phyloP scores from a whole-genome alignment of 805 yeast species.

The Candida verbasci region DNA sequence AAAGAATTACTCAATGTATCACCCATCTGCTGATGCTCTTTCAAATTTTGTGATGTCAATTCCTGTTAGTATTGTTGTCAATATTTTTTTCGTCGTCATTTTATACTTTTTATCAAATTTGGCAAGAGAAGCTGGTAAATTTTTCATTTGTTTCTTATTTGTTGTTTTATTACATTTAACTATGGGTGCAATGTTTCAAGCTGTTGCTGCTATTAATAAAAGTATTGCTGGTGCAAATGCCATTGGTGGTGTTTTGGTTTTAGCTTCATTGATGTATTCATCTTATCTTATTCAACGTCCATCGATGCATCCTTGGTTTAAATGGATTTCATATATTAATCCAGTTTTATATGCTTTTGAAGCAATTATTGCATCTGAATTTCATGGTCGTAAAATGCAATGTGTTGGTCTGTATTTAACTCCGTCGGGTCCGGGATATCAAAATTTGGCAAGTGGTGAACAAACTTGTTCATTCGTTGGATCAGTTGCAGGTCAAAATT shows the following conservation, averaged over 20 bases:
- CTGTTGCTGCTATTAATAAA: constrained; percentile 48
- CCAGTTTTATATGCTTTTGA: constrained; percentile 27
- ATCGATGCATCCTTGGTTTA: constrained; percentile 32
- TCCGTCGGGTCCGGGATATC: constrained; percentile 23
- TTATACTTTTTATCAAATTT: constrained; percentile 31
- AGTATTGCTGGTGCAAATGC: constrained; percentile 56
- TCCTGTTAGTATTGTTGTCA: constrained; percentile 19
- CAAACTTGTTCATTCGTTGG: constrained; percentile 18
- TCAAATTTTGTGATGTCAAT: constrained; percentile 18
- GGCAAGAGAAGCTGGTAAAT: constrained; percentile 50
- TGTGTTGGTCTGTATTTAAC: constrained; percentile 18
- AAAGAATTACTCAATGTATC: constrained; percentile 23
- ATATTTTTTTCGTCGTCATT: constrained; percentile 19
- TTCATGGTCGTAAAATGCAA: constrained; percentile 25
- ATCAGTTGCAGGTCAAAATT: constrained; percentile 15
- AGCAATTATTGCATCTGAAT: constrained; percentile 25
- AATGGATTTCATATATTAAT: constrained; percentile 36
- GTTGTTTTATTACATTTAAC: constrained; percentile 45
- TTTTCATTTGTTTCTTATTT: constrained; percentile 46
- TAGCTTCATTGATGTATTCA: constrained; percentile 25
- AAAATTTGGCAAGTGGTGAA: constrained; percentile 12
- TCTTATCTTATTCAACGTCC: constrained; percentile 28
- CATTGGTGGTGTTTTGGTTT: constrained; percentile 44
- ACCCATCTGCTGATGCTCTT: constrained; percentile 25
- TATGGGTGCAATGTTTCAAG: constrained; percentile 50